phyloP scores from a whole-genome alignment of 164 flowering plant species.

The Macadamia integrifolia region DNA sequence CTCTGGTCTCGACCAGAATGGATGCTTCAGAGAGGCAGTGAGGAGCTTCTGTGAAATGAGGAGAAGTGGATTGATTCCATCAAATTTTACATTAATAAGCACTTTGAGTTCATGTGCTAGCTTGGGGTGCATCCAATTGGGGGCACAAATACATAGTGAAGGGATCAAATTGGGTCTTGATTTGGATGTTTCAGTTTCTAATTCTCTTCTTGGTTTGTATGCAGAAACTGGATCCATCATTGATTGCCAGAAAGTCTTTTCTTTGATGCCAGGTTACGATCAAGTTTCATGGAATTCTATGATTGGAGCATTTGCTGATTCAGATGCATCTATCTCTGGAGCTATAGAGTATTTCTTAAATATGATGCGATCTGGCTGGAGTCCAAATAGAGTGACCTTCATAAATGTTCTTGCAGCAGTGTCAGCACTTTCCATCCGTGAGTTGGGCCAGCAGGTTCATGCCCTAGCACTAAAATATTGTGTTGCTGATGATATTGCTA shows the following conservation, averaged over 20 bases:
- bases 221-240: conserved; percentile 44
- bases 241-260: conserved; percentile 58
- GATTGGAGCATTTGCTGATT: conserved; percentile 59
- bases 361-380: conserved; percentile 70
- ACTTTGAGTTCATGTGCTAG: conserved; percentile 81
- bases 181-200: conserved; percentile 74
- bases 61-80: conserved; percentile 42
- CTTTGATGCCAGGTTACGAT: conserved; percentile 56
- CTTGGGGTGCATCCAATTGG: conserved; percentile 43
- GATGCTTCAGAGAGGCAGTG: conserved; percentile 52
- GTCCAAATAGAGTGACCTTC: conserved; percentile 63
- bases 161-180: conserved; percentile 75
- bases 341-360: conserved; percentile 41
- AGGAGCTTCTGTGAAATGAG: conserved; percentile 44
- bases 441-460: conserved; percentile 61
- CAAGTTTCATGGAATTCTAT: conserved; percentile 83
- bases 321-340: conserved; percentile 34
- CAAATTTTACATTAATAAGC: conserved; percentile 73
- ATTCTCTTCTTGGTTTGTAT: conserved; percentile 75
- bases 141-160: conserved; percentile 63
- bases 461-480: conserved; percentile 45
- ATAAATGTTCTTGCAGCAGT: conserved; percentile 58
- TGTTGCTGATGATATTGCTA: conserved; percentile 34
- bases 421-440: conserved; percentile 43
- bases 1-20: conserved; percentile 78